These are phyloP conservation scores for Clarireedia monteithiana DNA, from an alignment of 2,329 filamentous ascomycete species.

Conservation along the genomic window DNA sequence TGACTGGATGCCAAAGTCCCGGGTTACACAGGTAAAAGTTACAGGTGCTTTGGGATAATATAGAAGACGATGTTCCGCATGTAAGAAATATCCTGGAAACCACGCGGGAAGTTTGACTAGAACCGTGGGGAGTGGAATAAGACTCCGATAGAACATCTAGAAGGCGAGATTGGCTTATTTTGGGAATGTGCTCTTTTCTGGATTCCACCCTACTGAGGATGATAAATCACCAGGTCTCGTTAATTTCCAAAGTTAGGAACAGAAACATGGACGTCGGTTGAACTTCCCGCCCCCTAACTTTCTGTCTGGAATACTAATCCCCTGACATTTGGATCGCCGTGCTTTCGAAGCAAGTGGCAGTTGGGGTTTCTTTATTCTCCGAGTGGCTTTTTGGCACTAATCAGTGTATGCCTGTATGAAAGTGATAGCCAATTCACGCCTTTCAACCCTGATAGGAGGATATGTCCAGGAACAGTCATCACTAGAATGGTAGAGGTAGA, in stretches of 20 bases:
- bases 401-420: neutral
- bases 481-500: conserved; percentile 4
- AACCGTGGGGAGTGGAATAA: neutral
- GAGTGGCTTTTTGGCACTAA: conserved; percentile 3
- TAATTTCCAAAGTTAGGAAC: too few species aligned
- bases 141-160: neutral
- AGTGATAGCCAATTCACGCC: neutral
- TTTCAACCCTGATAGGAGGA: conserved; percentile 10
- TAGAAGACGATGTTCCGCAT: conserved; percentile 5
- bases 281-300: neutral
- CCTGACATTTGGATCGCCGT: neutral
- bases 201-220: too few species aligned
- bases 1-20: neutral
- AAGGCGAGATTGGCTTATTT: too few species aligned
- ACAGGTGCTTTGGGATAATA: neutral
- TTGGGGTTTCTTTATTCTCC: conserved; percentile 11
- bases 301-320: neutral
- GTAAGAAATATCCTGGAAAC: conserved; percentile 5
- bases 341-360: conserved; percentile 8
- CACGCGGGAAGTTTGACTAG: conserved; percentile 4
- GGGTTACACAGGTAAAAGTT: neutral
- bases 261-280: neutral
- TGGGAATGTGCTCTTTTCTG: too few species aligned
- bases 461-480: conserved; percentile 8
- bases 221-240: too few species aligned